These are phyloP conservation scores for Candida tetrigidarum DNA, from an alignment of 1,139 yeast genomes.

Conservation along the genomic window DNA sequence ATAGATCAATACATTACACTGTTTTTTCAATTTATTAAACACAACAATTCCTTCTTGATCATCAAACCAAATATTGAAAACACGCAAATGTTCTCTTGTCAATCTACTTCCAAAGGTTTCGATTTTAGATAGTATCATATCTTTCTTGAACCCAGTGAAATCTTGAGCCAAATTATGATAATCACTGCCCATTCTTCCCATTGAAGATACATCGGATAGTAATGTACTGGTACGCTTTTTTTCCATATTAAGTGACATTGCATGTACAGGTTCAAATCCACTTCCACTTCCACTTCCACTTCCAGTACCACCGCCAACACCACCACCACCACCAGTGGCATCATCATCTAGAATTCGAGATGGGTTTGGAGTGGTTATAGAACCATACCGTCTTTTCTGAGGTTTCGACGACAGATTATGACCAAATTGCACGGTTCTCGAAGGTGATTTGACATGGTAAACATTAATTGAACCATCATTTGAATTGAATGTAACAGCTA, in stretches of 20 bases:
- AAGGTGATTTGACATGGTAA: slow-evolving; percentile 55
- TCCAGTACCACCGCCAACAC: too few species aligned
- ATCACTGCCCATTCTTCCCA: slow-evolving; percentile 63
- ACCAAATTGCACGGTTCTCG: slow-evolving; percentile 21
- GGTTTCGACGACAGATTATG: slow-evolving; percentile 14
- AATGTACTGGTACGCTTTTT: slow-evolving; percentile 58
- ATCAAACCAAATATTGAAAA: slow-evolving; percentile 48
- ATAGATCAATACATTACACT: slow-evolving; percentile 56
- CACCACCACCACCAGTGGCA: too few species aligned
- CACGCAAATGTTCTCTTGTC: slow-evolving; percentile 37
- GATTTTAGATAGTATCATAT: slow-evolving; percentile 66
- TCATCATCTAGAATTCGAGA: slow-evolving; percentile 49
- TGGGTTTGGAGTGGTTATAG: slow-evolving; percentile 45
- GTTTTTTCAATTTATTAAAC: slow-evolving; percentile 31
- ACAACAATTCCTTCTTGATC: slow-evolving; percentile 66
- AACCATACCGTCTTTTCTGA: slow-evolving; percentile 26
- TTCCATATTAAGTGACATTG: slow-evolving; percentile 45
- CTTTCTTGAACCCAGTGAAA: slow-evolving; percentile 52
- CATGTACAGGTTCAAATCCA: slow-evolving; percentile 21
- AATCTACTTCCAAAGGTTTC: slow-evolving; percentile 29
- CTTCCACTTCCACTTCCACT: too few species aligned
- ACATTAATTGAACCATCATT: slow-evolving; percentile 47
- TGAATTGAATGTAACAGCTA: slow-evolving; percentile 58
- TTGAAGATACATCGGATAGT: slow-evolving; percentile 57
- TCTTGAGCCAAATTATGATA: slow-evolving; percentile 30